Evolutionary conservation across 176 grass and related monocot genomes (phyloP).

Genomic region (Bothriochloa decipiens): DNA sequence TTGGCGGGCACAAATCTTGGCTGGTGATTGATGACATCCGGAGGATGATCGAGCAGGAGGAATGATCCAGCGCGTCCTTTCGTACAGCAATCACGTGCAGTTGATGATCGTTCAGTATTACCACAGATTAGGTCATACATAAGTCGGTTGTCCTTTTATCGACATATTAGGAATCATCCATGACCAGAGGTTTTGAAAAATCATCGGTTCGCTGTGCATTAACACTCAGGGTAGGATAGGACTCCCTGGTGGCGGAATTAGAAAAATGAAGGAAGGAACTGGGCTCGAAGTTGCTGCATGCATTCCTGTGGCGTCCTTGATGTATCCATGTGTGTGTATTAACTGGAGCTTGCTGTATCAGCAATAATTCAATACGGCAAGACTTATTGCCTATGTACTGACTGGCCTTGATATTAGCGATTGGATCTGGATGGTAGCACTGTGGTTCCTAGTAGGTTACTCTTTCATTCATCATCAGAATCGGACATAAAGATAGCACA

Average conservation of each 20-base stretch:
- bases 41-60: constrained; percentile 84
- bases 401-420: neutral
- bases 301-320: constrained; percentile 31
- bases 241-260: neutral
- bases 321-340: constrained; percentile 49
- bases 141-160: neutral
- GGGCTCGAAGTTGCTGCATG: neutral
- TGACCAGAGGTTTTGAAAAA: neutral
- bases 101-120: constrained; percentile 12
- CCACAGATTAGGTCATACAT: neutral
- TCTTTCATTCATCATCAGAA: neutral
- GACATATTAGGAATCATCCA: neutral
- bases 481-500: neutral
- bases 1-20: constrained; percentile 83
- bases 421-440: neutral
- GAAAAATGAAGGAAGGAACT: neutral
- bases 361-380: constrained; percentile 25
- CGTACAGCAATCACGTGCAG: neutral
- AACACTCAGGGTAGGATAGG: neutral
- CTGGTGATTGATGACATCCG: constrained; percentile 75
- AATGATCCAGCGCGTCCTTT: constrained; percentile 37
- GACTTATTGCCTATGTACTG: constrained; percentile 39
- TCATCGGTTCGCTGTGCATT: neutral
- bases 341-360: constrained; percentile 19
- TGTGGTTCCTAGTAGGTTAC: neutral